Evolutionary conservation across 139 green algal species (phyloP).

Genomic region (Micractinium conductrix): DNA sequence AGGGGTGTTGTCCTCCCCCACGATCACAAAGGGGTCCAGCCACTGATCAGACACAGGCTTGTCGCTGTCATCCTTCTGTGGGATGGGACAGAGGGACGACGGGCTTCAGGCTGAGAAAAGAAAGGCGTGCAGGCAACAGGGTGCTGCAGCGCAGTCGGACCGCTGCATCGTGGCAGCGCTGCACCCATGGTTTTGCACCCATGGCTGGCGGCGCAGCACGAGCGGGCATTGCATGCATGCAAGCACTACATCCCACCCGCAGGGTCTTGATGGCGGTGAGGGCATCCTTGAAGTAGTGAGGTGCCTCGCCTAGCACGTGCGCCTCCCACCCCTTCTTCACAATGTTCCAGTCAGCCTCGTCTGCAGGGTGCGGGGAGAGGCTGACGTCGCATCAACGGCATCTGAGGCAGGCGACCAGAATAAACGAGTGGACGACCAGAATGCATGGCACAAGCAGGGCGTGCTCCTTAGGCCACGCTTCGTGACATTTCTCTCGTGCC

Average conservation of each 20-base stretch:
- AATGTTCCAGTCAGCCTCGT: conserved; percentile 94
- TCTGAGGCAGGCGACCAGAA: neutral
- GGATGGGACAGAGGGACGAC: neutral
- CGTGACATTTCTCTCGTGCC: no score
- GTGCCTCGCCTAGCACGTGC: conserved; percentile 92
- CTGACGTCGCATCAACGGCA: no score
- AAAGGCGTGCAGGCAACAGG: neutral
- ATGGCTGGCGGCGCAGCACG: neutral
- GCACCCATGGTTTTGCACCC: no score
- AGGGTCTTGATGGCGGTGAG: conserved; percentile 48
- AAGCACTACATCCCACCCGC: conserved; percentile 21
- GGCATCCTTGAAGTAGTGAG: conserved; percentile 75
- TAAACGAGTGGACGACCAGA: neutral
- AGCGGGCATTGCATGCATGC: no score
- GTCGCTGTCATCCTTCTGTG: conserved; percentile 61
- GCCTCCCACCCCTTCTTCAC: conserved; percentile 95
- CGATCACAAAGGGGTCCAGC: conserved; percentile 87
- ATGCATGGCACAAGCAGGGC: neutral
- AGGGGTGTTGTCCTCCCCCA: conserved; percentile 78
- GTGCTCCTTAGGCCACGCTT: no score
- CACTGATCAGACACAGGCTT: conserved; percentile 84
- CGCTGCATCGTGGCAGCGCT: no score
- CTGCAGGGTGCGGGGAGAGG: no score
- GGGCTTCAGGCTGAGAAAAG: neutral
- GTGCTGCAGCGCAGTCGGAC: no score